Conservation (phyloP, 805 yeast species). For the Cyberlindnera sargentensis region DNA sequence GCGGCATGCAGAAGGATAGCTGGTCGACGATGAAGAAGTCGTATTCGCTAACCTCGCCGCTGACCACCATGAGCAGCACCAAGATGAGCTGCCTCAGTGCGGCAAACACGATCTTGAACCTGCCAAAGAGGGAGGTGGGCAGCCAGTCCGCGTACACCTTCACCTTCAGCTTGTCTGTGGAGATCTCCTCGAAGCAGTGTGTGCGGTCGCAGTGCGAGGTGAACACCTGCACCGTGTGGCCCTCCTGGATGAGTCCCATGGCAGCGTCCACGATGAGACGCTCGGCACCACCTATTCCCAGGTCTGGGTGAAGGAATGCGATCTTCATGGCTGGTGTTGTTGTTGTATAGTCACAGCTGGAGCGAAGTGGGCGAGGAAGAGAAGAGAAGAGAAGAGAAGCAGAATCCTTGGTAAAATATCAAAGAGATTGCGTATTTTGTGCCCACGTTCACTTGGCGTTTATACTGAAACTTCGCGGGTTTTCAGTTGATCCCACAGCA, state of each 20-base stretch:
- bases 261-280: constrained; percentile 96
- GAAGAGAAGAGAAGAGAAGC: no score
- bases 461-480: no score
- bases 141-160: constrained; percentile 75
- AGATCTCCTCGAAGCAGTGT: constrained; percentile 90
- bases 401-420: no score
- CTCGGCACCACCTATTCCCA: constrained; percentile 96
- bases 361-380: background rate
- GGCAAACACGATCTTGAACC: constrained; percentile 75
- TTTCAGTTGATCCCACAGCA: no score
- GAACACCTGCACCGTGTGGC: constrained; percentile 58
- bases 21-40: constrained; percentile 87
- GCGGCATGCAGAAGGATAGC: constrained; percentile 75
- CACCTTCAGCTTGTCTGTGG: constrained; percentile 50
- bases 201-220: constrained; percentile 85
- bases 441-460: no score
- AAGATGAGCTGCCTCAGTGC: constrained; percentile 75
- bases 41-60: constrained; percentile 40
- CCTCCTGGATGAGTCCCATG: constrained; percentile 64
- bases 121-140: constrained; percentile 64
- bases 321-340: constrained; percentile 34
- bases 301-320: constrained; percentile 91
- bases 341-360: background rate
- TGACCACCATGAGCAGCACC: constrained; percentile 35
- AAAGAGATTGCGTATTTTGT: no score